Base-by-base conservation (phyloP, 139 green algal genomes). In the Chlamydomonas schloesseri region DNA sequence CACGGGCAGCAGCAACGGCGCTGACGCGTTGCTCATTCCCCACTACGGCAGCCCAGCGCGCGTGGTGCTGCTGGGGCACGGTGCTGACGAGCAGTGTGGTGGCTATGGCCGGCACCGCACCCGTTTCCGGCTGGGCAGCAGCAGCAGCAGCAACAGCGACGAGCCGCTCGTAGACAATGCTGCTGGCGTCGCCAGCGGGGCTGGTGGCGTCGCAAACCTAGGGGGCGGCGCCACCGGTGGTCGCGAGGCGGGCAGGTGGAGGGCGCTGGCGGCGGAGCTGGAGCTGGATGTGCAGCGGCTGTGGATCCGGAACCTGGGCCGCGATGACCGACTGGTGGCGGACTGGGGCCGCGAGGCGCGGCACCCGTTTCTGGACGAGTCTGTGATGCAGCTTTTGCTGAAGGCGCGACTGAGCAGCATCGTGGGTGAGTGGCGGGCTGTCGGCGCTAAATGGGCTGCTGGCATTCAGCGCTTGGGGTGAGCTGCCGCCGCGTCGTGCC, bases 31-130 rank as follows among this genome's bases (percentile, higher is more conserved):
- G 42, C 6, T 50, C 6, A 5, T 50, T 5, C 42, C 42, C 6
- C 8, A 13, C 42, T 50, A 50, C 8, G 42, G 42, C 42, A 50
- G 42, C 42, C 42, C 69, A 0, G 96, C 97, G 0, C 82, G 92
- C 0, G 94, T 98, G 28, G 92, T 98, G 69, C 91, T 99, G 81
- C 82, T 99, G 36, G 97, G 97, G 0, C 95, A 98, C 81, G 97
- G 97, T 17, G 97, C 97, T 1, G 97, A 99, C 89, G 97, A 99
- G 93, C 95, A 98, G 86, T 98, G 93, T 77, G 96, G 80, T 0
- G 97, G 97, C 0, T 99, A 99, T 79, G 97, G 96, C n/a, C 92
- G 97, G 21, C 96, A 99, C 90, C 90, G 94, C 28, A 99, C 97
- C 2, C 88, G 87, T 65, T 98, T 95, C 47, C 57, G 88, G 5